These are phyloP conservation scores for Corylus americana DNA, from an alignment of 306 rosid species.

Conservation along the genomic window DNA sequence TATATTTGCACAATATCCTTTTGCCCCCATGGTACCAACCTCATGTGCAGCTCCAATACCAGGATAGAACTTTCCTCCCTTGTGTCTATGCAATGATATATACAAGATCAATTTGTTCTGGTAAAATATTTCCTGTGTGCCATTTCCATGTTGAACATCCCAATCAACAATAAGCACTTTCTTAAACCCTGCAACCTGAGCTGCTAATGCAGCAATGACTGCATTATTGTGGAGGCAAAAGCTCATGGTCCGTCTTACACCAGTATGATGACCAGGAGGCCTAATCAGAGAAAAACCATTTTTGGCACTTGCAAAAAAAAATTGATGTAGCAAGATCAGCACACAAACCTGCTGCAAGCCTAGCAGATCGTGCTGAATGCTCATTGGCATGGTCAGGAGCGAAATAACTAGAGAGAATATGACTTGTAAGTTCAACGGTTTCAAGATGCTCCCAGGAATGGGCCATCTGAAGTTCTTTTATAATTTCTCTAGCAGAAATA, in stretches of 20 bases:
- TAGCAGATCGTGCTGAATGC: slow-evolving; percentile 96
- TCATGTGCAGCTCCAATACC: slow-evolving; percentile 97
- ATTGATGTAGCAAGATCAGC: slow-evolving; percentile 85
- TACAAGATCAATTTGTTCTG: slow-evolving; percentile 84
- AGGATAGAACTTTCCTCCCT: slow-evolving; percentile 88
- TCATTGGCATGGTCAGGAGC: slow-evolving; percentile 93
- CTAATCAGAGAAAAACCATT: slow-evolving; percentile 98
- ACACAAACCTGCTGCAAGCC: slow-evolving; percentile 97
- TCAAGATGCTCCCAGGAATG: slow-evolving; percentile 85
- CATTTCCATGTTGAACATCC: slow-evolving; percentile 99
- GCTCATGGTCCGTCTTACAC: slow-evolving; percentile 87
- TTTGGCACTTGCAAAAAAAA: slow-evolving; percentile 73
- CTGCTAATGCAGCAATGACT: slow-evolving; percentile 91
- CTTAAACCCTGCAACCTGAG: slow-evolving; percentile 91
- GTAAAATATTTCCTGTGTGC: slow-evolving; percentile 93
- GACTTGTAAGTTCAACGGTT: slow-evolving; percentile 72
- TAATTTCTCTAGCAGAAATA: slow-evolving; percentile 84
- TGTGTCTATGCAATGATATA: slow-evolving; percentile 90
- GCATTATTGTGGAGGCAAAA: slow-evolving; percentile 99
- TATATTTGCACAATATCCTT: slow-evolving; percentile 92
- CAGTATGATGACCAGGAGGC: slow-evolving; percentile 99
- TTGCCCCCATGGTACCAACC: slow-evolving; percentile 94
- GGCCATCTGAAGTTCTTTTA: slow-evolving; percentile 56
- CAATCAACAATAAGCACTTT: slow-evolving; percentile 93
- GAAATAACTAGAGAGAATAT: slow-evolving; percentile 66